Evolutionary conservation across 768 basidiomycete genomes (phyloP).

Genomic region (Rhodosporidiobolus sp.): DNA sequence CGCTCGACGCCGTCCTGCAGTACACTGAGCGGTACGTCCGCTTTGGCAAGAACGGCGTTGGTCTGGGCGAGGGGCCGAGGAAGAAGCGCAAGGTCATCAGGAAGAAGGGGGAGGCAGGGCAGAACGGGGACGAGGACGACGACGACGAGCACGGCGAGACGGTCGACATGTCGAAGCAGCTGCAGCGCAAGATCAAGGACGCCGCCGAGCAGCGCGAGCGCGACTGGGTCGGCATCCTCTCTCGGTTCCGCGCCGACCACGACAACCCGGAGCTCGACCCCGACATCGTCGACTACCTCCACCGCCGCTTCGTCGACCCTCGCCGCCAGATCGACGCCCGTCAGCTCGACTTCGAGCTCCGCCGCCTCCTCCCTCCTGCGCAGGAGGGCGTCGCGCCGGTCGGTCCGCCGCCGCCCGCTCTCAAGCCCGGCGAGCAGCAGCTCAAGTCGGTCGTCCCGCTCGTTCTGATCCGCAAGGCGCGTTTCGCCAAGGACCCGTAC

Average conservation of each 20-base stretch:
- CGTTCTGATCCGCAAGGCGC: conserved; percentile 4
- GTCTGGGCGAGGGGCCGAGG: conserved; percentile 8
- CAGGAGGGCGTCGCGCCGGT: not conserved
- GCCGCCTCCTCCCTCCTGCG: conserved; percentile 16
- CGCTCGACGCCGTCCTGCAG: conserved; percentile 54
- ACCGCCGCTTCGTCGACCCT: conserved; percentile 33
- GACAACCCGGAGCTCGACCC: conserved; percentile 8
- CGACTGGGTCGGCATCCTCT: conserved; percentile 64
- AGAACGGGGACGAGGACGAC: conserved; percentile 40
- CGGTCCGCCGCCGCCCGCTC: not conserved
- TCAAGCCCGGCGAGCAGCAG: not conserved
- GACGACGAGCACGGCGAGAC: conserved; percentile 20
- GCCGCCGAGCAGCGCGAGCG: conserved; percentile 60
- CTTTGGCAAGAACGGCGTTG: not conserved
- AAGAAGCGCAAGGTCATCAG: not conserved
- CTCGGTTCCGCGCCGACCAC: conserved; percentile 48
- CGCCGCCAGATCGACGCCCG: conserved; percentile 25
- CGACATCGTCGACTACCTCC: conserved; percentile 33
- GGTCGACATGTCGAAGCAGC: conserved; percentile 54
- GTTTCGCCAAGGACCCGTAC: conserved; percentile 28
- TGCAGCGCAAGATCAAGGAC: conserved; percentile 61
- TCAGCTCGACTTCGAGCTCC: conserved; percentile 35
- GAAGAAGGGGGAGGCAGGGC: conserved; percentile 21
- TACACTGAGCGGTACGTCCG: conserved; percentile 48
- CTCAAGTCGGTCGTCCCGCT: conserved; percentile 21